A percentile compares a stretch with the other conserved stretches of the same genome.
Evolutionary conservation across 768 basidiomycete genomes (phyloP).

Genomic region (Boletus rufocinnamomeus): DNA sequence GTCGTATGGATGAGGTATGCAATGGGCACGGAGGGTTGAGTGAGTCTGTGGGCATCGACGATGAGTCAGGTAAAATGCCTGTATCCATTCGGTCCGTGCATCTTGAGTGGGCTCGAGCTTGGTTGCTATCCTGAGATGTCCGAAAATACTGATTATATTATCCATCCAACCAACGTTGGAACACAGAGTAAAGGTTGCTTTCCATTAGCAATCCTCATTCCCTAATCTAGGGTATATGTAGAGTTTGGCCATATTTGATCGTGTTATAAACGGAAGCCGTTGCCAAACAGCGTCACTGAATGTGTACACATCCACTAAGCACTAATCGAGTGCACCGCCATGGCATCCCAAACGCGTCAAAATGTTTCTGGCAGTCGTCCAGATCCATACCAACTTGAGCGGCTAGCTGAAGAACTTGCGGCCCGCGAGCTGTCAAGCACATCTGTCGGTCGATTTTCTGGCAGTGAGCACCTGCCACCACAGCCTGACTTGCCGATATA

Average conservation of each 20-base stretch:
- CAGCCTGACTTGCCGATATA: constrained; percentile 59
- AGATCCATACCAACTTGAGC: constrained; percentile 69
- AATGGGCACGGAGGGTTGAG: no score
- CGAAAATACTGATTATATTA: no score
- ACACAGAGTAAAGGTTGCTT: no score
- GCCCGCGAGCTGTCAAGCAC: constrained; percentile 47
- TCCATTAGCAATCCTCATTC: no score
- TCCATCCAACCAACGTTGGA: no score
- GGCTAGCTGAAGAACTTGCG: constrained; percentile 72
- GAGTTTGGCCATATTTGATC: constrained; percentile 18
- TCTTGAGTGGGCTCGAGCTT: no score
- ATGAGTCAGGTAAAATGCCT: no score
- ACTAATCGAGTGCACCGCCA: constrained; percentile 4
- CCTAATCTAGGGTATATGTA: neutral
- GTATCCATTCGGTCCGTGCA: no score
- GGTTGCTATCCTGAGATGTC: no score
- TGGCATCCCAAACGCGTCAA: constrained; percentile 23
- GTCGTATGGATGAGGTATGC: no score
- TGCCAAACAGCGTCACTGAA: constrained; percentile 24
- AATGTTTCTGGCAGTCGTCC: constrained; percentile 13
- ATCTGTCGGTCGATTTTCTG: constrained; percentile 8
- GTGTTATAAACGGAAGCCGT: constrained; percentile 28
- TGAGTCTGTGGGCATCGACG: no score
- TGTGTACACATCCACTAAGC: no score
- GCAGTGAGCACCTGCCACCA: constrained; percentile 8